These are phyloP conservation scores for Eucalyptus marginata DNA, from an alignment of 345 rosid genomes.

Conservation along the genomic window DNA sequence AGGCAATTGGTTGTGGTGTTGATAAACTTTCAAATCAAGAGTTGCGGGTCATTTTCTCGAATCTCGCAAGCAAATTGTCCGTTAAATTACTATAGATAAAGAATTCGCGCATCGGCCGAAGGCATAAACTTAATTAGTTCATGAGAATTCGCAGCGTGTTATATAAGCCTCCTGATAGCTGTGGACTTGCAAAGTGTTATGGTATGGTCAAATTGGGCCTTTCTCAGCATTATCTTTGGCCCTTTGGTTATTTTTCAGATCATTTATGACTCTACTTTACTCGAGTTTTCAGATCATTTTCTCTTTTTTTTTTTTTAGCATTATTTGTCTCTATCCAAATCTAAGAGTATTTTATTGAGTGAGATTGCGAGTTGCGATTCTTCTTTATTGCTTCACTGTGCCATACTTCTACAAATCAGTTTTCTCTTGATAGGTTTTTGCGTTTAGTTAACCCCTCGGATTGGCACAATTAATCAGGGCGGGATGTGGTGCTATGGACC, in stretches of 20 bases:
- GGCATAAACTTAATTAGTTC: background rate
- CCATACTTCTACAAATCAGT: background rate
- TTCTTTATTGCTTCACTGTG: background rate
- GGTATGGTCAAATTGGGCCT: background rate
- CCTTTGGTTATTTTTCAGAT: background rate
- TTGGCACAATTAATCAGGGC: background rate
- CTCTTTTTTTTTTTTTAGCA: background rate
- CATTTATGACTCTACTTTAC: background rate
- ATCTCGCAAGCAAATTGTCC: background rate
- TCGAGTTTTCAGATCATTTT: background rate
- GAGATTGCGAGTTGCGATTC: background rate
- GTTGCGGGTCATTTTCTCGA: background rate
- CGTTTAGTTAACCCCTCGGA: background rate
- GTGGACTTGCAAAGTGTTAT: background rate
- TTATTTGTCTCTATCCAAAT: background rate
- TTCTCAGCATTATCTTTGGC: background rate
- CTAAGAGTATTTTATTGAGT: background rate
- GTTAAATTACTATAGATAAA: background rate
- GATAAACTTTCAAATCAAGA: background rate
- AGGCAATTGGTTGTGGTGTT: background rate
- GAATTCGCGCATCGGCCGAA: rapidly evolving
- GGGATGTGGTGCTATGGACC: rapidly evolving
- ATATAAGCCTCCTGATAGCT: background rate
- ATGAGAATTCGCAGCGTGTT: background rate
- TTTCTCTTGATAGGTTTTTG: background rate